phyloP scores from a whole-genome alignment of 805 yeast genomes.

The Grigorovia transvaalensis region DNA sequence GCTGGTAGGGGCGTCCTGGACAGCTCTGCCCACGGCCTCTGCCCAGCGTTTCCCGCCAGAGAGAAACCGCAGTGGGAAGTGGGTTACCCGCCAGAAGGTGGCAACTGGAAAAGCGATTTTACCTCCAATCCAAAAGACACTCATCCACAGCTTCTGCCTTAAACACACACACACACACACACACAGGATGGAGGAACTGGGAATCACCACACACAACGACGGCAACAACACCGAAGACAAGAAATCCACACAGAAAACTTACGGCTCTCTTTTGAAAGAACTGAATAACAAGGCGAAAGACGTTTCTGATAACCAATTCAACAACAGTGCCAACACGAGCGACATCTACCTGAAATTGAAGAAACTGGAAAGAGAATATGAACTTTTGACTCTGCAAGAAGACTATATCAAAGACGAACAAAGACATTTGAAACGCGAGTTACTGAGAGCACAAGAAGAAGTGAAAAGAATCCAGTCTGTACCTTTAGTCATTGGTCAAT shows the following conservation, averaged over 20 bases:
- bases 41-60: background rate
- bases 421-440: slow-evolving; percentile 88
- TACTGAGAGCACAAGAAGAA: slow-evolving; percentile 95
- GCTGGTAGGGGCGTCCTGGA: too few species aligned
- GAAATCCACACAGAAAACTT: slow-evolving; percentile 21
- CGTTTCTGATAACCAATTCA: slow-evolving; percentile 1
- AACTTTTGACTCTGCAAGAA: slow-evolving; percentile 76
- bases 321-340: slow-evolving; percentile 8
- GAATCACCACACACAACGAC: slow-evolving; percentile 33
- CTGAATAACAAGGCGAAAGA: slow-evolving; percentile 15
- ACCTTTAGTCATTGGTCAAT: slow-evolving; percentile 96
- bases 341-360: slow-evolving; percentile 81
- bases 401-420: slow-evolving; percentile 97
- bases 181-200: slow-evolving; percentile 49
- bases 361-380: slow-evolving; percentile 83
- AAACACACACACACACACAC: background rate
- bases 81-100: background rate
- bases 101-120: background rate
- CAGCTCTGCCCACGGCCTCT: background rate
- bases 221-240: slow-evolving; percentile 25
- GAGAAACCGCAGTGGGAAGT: background rate
- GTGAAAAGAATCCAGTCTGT: slow-evolving; percentile 96
- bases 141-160: background rate
- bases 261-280: slow-evolving; percentile 24
- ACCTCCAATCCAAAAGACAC: background rate